A percentile compares a stretch with the other conserved stretches of the same genome.
These are phyloP conservation scores for Umbelopsis sp. DNA, from an alignment of 192 early-diverging fungal genomes.

Conservation along the genomic window DNA sequence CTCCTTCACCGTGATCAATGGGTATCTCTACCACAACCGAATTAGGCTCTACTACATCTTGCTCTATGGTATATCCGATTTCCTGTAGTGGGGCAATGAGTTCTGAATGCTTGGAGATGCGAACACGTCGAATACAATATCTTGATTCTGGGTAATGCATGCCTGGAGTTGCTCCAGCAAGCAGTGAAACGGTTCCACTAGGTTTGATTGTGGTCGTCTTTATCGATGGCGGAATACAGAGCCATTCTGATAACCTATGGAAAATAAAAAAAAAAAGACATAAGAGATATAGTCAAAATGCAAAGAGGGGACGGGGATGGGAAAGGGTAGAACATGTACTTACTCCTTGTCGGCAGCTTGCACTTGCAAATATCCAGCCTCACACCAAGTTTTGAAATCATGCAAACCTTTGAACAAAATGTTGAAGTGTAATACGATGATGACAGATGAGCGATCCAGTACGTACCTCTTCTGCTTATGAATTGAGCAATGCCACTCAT, in stretches of 20 bases:
- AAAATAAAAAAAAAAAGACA: background rate
- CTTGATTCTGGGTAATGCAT: slow-evolving; percentile 57
- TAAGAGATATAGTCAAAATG: background rate
- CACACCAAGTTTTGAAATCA: slow-evolving; percentile 40
- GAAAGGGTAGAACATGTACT: background rate
- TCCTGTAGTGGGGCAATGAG: slow-evolving; percentile 29
- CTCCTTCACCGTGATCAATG: slow-evolving; percentile 47
- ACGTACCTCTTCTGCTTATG: slow-evolving; percentile 35
- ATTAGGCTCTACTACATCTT: slow-evolving; percentile 40
- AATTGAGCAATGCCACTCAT: slow-evolving; percentile 53
- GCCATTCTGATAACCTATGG: slow-evolving; percentile 36
- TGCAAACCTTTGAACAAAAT: background rate
- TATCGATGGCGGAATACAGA: slow-evolving; percentile 45
- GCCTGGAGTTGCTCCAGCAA: slow-evolving; percentile 53
- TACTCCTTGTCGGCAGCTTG: slow-evolving; percentile 35
- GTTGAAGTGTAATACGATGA: background rate
- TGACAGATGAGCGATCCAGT: background rate
- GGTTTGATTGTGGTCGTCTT: slow-evolving; percentile 55
- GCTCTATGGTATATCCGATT: slow-evolving; percentile 44
- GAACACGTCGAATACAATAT: slow-evolving; percentile 52
- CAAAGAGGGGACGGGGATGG: background rate
- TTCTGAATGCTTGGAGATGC: slow-evolving; percentile 37
- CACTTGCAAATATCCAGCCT: slow-evolving; percentile 36
- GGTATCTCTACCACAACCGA: slow-evolving; percentile 49
- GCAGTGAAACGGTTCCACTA: slow-evolving; percentile 47